Base-by-base conservation (phyloP, 257 asterid species). In the Solanum commersonii region DNA sequence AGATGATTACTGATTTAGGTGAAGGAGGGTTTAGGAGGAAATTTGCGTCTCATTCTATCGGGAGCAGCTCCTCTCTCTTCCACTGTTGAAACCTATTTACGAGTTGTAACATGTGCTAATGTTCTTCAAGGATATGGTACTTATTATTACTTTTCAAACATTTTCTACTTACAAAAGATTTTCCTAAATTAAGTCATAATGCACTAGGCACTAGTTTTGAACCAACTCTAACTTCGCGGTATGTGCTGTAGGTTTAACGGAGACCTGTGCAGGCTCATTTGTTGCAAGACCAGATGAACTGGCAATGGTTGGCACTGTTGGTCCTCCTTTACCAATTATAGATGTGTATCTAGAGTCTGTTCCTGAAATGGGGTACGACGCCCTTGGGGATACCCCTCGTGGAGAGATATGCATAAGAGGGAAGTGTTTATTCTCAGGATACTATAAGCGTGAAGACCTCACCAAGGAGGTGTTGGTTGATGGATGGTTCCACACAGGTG, bases 401-500 rank as follows among this genome's bases (percentile, higher is more conserved):
- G 98, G 98, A 40, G 98, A 96, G 81, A 96, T 96, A 89, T 95
- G 98, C 87, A 90, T 95, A 4, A 92, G 95, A 70, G 98, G 98
- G 10, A 94, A 93, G 87, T 94, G 96, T 63, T 90, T 96, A 93
- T 96, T 96, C 89, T 94, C 97, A 0, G 98, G 98, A 20, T 96
- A 95, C 92, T 94, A 94, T 89, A 96, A 96, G 87, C 92, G 92
- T 12, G 94, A 96, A 85, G 97, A 93, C 89, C 97, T 96, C 88
- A 94, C 94, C 4, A 88, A 91, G 49, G 98, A 96, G 86, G 98
- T 95, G 65, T 88, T 96, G 91, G 74, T 89, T 11, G 93, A 93
- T 87, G 98, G 91, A 84, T 96, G 98, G 98, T 96, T 96, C 88
- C 98, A 95, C 84, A 94, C 98, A 67, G 98, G 98, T 95, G 63